Evolutionary conservation across 768 basidiomycete genomes (phyloP).

Genomic region (Clavaria fumosa): DNA sequence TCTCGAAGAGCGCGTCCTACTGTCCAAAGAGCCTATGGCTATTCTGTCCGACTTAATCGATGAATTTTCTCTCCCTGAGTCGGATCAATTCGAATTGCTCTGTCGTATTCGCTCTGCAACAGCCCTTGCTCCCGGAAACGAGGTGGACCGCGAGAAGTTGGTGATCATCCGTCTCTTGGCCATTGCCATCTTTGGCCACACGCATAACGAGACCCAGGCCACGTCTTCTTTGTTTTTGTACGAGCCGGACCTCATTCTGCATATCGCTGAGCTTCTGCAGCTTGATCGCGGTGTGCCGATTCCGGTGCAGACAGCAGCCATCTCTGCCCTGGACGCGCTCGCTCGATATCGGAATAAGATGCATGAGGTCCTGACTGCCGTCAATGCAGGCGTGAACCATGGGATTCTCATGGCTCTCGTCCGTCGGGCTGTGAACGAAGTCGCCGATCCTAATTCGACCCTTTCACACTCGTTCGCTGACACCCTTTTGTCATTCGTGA

Average conservation of each 20-base stretch:
- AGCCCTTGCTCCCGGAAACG: conserved; percentile 41
- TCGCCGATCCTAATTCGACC: conserved; percentile 47
- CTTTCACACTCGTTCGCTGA: conserved; percentile 69
- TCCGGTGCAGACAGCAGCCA: conserved; percentile 66
- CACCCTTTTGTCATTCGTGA: conserved; percentile 72
- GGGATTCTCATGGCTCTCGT: conserved; percentile 85
- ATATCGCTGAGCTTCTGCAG: conserved; percentile 81
- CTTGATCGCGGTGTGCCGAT: conserved; percentile 58
- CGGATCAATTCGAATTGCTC: conserved; percentile 78
- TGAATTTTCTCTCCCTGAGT: conserved; percentile 50
- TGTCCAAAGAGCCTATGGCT: conserved; percentile 44
- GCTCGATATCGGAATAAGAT: conserved; percentile 71
- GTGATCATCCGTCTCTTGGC: conserved; percentile 70
- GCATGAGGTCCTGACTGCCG: conserved; percentile 74
- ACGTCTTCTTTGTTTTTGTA: conserved; percentile 78
- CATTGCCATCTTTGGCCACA: conserved; percentile 84
- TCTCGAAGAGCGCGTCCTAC: conserved; percentile 45
- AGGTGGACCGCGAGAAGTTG: conserved; percentile 61
- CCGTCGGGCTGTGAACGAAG: conserved; percentile 63
- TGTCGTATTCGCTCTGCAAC: conserved; percentile 75
- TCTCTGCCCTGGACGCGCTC: conserved; percentile 83
- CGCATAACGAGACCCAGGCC: conserved; percentile 65
- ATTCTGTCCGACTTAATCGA: conserved; percentile 64
- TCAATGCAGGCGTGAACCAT: conserved; percentile 93
- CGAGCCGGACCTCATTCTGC: conserved; percentile 82